Percentiles rank a stretch among this genome's conserved stretches.
These are phyloP conservation scores for Rheum nobile DNA, from an alignment of 148 eudicot genomes.

Conservation along the genomic window DNA sequence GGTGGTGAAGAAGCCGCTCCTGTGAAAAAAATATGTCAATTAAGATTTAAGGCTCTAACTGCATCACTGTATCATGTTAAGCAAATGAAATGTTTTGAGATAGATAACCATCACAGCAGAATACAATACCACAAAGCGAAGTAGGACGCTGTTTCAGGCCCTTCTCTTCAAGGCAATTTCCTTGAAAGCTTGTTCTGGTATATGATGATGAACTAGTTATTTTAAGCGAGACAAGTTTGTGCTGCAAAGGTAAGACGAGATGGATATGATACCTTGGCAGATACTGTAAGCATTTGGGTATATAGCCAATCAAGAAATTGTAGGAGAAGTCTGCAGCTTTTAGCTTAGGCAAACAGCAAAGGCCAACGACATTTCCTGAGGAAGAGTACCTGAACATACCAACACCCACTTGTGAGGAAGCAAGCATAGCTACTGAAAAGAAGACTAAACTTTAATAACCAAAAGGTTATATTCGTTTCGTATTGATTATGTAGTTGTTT, in stretches of 20 bases:
- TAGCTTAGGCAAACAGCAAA: conserved; percentile 67
- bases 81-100: not conserved
- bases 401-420: not conserved
- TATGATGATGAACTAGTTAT: conserved; percentile 8
- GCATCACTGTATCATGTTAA: not conserved
- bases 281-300: conserved; percentile 74
- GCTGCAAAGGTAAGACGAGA: not conserved
- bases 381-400: conserved; percentile 47
- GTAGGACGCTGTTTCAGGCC: conserved; percentile 56
- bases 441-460: not conserved
- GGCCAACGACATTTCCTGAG: conserved; percentile 35
- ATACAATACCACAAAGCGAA: conserved; percentile 60
- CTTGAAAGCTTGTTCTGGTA: conserved; percentile 66
- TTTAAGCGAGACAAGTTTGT: not conserved
- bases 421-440: not conserved
- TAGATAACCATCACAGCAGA: not conserved
- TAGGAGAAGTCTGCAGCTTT: conserved; percentile 68
- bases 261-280: conserved; percentile 58
- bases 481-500: no score
- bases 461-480: not conserved
- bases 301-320: conserved; percentile 60
- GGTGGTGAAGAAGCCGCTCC: conserved; percentile 33
- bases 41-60: not conserved
- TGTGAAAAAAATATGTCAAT: conserved; percentile 14
- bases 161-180: conserved; percentile 74